A percentile compares a stretch with the other conserved stretches of the same genome.
Evolutionary conservation across 768 basidiomycete genomes (phyloP).

Genomic region (Tephrocybe sp.): DNA sequence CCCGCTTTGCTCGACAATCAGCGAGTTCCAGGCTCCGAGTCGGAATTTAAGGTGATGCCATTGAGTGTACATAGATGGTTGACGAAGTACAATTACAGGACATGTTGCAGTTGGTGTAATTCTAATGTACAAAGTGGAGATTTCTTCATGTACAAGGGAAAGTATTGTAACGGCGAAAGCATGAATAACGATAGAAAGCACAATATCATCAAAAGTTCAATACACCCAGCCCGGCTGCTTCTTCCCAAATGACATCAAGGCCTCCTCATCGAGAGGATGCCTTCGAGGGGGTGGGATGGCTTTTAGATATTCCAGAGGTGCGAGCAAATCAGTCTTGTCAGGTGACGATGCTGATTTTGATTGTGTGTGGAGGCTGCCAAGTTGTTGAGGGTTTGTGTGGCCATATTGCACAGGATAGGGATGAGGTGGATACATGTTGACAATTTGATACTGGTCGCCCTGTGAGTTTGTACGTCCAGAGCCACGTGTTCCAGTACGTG

Average conservation of each 20-base stretch:
- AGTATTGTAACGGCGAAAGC: background rate
- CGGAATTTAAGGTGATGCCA: background rate
- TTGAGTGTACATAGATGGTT: too few species aligned
- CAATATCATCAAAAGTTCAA: too few species aligned
- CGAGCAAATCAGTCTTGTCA: slow-evolving; percentile 35
- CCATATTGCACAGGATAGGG: background rate
- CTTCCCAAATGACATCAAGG: slow-evolving; percentile 57
- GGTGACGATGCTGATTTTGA: background rate
- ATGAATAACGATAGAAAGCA: background rate
- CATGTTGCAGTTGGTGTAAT: background rate
- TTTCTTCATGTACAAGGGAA: background rate
- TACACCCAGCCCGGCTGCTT: slow-evolving; percentile 12
- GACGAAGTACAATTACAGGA: background rate
- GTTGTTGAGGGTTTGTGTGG: background rate
- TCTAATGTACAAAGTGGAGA: too few species aligned
- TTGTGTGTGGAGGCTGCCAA: background rate
- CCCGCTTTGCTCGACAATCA: background rate
- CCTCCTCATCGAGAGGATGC: slow-evolving; percentile 71
- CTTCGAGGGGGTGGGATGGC: slow-evolving; percentile 59
- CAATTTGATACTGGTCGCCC: slow-evolving; percentile 6
- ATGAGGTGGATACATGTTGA: slow-evolving; percentile 1
- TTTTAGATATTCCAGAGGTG: slow-evolving; percentile 65
- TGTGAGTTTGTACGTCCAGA: slow-evolving; percentile 18
- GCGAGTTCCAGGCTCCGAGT: background rate
- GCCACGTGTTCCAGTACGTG: slow-evolving; percentile 48